phyloP scores from a whole-genome alignment of 805 yeast species.

The Phaffomyces antillensis region DNA sequence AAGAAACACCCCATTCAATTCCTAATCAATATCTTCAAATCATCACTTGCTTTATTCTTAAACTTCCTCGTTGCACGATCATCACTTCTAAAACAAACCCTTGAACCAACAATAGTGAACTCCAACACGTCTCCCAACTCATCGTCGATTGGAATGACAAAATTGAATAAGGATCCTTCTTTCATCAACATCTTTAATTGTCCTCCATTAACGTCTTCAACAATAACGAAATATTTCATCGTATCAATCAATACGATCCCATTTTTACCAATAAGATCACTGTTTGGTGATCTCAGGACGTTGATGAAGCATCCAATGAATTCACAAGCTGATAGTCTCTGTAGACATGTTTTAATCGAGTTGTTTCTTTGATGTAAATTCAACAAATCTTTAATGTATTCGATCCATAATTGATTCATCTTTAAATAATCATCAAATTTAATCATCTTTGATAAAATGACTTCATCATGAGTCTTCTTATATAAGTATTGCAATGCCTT shows the following conservation, averaged over 20 bases:
- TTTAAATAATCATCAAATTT: constrained; percentile 40
- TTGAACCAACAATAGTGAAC: constrained; percentile 70
- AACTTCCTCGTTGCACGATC: constrained; percentile 84
- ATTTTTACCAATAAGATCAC: constrained; percentile 46
- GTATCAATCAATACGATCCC: constrained; percentile 88
- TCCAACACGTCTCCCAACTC: constrained; percentile 33
- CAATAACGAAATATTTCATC: constrained; percentile 60
- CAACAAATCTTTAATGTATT: constrained; percentile 54
- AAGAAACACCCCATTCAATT: too few species aligned
- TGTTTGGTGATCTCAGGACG: constrained; percentile 52
- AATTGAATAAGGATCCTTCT: constrained; percentile 53
- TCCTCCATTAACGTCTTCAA: constrained; percentile 27
- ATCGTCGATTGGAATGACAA: constrained; percentile 33
- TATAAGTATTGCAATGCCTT: constrained; percentile 20
- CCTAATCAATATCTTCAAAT: constrained; percentile 13
- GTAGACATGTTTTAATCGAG: constrained; percentile 28
- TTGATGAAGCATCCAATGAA: constrained; percentile 67
- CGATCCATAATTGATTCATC: constrained; percentile 66
- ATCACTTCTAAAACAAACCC: constrained; percentile 65
- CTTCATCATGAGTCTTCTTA: constrained; percentile 13
- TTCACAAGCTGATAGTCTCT: constrained; percentile 69
- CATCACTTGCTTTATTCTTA: constrained; percentile 70
- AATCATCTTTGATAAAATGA: constrained; percentile 16
- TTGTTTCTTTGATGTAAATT: constrained; percentile 8
- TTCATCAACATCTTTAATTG: constrained; percentile 55